Evolutionary conservation across 192 early-diverging fungal species (phyloP).

Genomic region (Backusella westeae): DNA sequence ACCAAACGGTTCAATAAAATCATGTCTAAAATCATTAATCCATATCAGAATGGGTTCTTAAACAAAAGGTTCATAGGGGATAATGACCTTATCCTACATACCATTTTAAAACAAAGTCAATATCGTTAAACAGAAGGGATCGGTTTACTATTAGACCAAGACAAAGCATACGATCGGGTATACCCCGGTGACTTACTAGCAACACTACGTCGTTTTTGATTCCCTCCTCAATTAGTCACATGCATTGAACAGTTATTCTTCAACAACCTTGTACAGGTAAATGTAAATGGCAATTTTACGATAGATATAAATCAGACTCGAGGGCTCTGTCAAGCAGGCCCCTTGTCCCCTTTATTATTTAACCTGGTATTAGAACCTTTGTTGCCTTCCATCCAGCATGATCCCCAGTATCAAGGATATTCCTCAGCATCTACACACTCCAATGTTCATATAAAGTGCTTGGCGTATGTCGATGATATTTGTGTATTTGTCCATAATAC

Average conservation of each 20-base stretch:
- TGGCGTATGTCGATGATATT: too few relatives aligned
- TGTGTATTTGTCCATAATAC: too few relatives aligned
- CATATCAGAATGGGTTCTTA: slow-evolving; percentile 19
- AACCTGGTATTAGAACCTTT: too few relatives aligned
- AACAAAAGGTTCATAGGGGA: slow-evolving; percentile 7
- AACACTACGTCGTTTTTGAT: slow-evolving; percentile 13
- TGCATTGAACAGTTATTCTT: slow-evolving; percentile 26
- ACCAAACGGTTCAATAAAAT: neutral
- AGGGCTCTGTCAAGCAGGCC: slow-evolving; percentile 15
- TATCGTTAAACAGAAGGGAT: too few relatives aligned
- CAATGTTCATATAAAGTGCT: too few relatives aligned
- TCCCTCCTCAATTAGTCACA: neutral
- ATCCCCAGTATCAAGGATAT: too few relatives aligned
- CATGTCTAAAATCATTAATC: neutral
- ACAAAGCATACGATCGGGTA: neutral
- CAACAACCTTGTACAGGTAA: slow-evolving; percentile 2
- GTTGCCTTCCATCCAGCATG: too few relatives aligned
- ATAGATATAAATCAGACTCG: neutral
- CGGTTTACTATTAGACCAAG: too few relatives aligned
- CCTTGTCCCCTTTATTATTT: too few relatives aligned
- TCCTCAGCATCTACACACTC: too few relatives aligned
- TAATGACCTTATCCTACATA: slow-evolving; percentile 10
- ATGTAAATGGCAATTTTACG: slow-evolving; percentile 16
- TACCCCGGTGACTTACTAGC: slow-evolving; percentile 3
- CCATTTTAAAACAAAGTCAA: neutral